Conservation (phyloP, 257 asterid genomes). For the Gentiana dahurica region DNA sequence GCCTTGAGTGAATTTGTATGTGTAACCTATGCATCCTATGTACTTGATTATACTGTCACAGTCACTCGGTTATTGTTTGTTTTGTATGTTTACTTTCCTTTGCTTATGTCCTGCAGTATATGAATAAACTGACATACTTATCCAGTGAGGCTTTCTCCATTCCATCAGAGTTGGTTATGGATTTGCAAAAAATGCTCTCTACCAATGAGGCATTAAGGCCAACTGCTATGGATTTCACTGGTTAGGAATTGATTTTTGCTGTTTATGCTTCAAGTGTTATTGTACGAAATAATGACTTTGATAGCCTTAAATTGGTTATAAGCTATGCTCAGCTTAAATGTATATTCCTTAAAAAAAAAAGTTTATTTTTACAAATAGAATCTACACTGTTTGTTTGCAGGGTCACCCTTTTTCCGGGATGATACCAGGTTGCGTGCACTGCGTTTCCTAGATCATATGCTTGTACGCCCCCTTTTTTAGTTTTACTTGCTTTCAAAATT, state of each 20-base stretch:
- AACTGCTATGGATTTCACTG: slow-evolving; percentile 80
- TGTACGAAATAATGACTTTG: too few species aligned
- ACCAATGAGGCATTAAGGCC: slow-evolving; percentile 68
- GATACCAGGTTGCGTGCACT: slow-evolving; percentile 99
- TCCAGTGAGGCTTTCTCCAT: slow-evolving; percentile 72
- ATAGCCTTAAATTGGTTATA: too few species aligned
- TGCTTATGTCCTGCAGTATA: slow-evolving; percentile 59
- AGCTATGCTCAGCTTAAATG: too few species aligned
- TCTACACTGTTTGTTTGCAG: slow-evolving; percentile 30
- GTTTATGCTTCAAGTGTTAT: too few species aligned
- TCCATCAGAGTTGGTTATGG: slow-evolving; percentile 69
- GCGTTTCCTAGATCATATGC: slow-evolving; percentile 97
- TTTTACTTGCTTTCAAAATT: slow-evolving; percentile 14
- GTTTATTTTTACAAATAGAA: too few species aligned
- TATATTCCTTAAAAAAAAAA: too few species aligned
- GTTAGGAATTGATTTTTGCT: slow-evolving; percentile 21
- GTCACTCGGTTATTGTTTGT: background rate
- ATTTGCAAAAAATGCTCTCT: slow-evolving; percentile 83
- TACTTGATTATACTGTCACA: background rate
- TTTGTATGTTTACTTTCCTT: slow-evolving; percentile 19
- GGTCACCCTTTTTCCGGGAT: slow-evolving; percentile 86
- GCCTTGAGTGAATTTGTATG: too few species aligned
- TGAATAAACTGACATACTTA: slow-evolving; percentile 80
- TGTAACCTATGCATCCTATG: background rate
- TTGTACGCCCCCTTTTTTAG: slow-evolving; percentile 45